These are phyloP conservation scores for Canna indica DNA, from an alignment of 176 grass and related monocot species.

Conservation along the genomic window DNA sequence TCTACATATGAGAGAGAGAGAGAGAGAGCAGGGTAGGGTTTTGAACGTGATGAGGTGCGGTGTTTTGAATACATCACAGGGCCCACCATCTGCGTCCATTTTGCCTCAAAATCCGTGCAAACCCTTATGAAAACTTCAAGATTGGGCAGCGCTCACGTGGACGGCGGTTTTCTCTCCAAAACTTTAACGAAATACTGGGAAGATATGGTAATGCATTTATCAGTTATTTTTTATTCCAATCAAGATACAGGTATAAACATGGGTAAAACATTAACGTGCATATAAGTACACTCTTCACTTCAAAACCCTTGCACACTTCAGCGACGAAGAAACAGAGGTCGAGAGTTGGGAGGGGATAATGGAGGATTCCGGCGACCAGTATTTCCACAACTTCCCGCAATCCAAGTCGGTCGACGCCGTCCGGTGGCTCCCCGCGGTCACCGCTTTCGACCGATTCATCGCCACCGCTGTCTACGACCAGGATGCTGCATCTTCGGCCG, in stretches of 20 bases:
- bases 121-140: background rate
- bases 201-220: no score
- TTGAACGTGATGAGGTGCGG: background rate
- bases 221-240: no score
- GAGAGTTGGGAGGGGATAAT: no score
- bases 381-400: slow-evolving; percentile 40
- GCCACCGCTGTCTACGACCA: slow-evolving; percentile 44
- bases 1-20: background rate
- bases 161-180: no score
- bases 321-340: background rate
- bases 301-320: background rate
- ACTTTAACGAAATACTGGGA: no score
- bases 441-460: slow-evolving; percentile 37
- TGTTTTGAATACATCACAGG: background rate
- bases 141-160: no score
- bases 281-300: background rate
- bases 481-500: background rate
- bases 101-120: background rate
- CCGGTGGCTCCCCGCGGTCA: slow-evolving; percentile 51
- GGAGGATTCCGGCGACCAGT: slow-evolving; percentile 25
- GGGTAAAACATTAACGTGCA: no score
- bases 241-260: no score
- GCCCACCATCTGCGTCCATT: background rate
- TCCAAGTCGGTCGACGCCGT: slow-evolving; percentile 44
- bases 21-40: background rate